Evolutionary conservation across 1,139 yeast genomes (phyloP), one percentile per base, ranked within the genome.

Genomic region (Pichia sp.): DNA sequence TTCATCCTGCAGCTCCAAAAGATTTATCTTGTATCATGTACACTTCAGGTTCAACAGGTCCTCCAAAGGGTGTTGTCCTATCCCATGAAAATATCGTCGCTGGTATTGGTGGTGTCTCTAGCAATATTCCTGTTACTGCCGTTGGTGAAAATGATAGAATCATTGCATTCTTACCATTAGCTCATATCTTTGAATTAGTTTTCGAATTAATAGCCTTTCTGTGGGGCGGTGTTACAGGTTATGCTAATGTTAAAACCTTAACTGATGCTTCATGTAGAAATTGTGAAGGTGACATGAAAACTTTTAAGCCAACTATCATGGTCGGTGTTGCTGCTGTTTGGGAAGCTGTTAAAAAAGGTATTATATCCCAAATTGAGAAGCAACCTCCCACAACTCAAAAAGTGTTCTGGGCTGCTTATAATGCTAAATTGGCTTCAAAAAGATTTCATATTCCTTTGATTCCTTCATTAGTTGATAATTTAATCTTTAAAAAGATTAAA

Each of bases 251-350:
- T 56, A 89, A 90, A 70, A 92, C 98, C 29, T 74, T 94, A 56
- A 81, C 95, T 25, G 95, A 86, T 56, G 72, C 76, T 1, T 86
- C 95, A 6, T 80, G 86, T 63, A 82, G 79, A 62, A 85, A 92
- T 70, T 89, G 96, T 71, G 70, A 77, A 52, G 92, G 96, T 59
- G 99, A 92, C 66, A 79, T 92, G 71, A 77, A 77, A 51, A 89
- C 85, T 63, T 87, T 88, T 69, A 77, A 79, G 66, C 99, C 99
- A 53, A 85, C 96, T 12, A 70, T 92, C 57, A 87, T 92, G 96
- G 96, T 89, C 56, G 98, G 96, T 66, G 98, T 94, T 49, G 97
- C 98, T 16, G 96, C 98, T 3, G 97, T 92, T 48, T 94, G 97
- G 96, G 99, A 92, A 72, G 77, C 85, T 29, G 88, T 92, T 53